Evolutionary conservation across 208 protist species (phyloP), one percentile per base, ranked within the genome.

Genomic region (Trypanosomatidae sp.): DNA sequence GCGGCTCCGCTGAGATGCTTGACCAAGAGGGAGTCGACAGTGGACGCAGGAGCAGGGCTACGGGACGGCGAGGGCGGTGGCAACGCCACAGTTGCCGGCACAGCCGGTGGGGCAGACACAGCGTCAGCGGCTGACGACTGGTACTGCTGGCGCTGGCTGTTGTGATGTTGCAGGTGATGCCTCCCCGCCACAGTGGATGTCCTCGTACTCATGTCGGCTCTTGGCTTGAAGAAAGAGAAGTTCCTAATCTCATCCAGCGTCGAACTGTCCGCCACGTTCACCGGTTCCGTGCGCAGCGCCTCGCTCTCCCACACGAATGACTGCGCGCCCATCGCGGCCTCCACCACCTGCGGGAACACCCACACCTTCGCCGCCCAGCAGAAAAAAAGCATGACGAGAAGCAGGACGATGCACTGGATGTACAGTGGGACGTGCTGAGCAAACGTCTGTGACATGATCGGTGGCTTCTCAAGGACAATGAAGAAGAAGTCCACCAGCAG

Each of bases 261-360:
- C 33, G 33, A 25, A 49, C 10, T 39, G 59, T 69, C 60, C 46
- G 64, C 36, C 25, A 73, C 8, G 25, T 81, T 66, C 22, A 71
- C 69, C 66, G 59, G 67, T 74, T 91, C 86, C 28, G 91, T 91
- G 56, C 83, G 79, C 53, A 91, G 62, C 41, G 79, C 84, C 39
- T 72, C 73, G 62, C 78, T 83, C 79, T 95, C 88, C 91, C 88
- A 93, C 36, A 91, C 82, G 75, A 95, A 93, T 9, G 79, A 73
- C 8, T 46, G 67, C 28, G 80, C 74, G 15, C 53, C 28, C 74
- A 62, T 62, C 28, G 91, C 86, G 33, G 78, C 76, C 41, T 73
- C 78, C 4, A 74, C 84, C 5, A 93, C 77, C 33, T 81, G 66
- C 12, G 91, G 91, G 33, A 93, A 87, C 50, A 84, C 62, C 56